Evolutionary conservation across 148 eudicot genomes (phyloP).

Genomic region (Nepenthes mirabilis): DNA sequence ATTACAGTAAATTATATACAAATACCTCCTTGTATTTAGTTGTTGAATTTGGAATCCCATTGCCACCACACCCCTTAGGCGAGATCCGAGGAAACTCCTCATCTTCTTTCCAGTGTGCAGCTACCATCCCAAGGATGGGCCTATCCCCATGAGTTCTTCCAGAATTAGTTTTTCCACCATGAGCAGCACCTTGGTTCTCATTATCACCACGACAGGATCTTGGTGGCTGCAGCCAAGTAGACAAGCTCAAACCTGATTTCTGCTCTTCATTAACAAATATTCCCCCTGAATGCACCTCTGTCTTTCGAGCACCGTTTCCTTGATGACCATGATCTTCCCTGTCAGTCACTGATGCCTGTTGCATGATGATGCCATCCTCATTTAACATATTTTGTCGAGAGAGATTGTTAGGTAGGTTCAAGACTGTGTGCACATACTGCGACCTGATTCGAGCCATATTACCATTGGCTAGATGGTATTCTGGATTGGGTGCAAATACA

Average conservation of each 20-base stretch:
- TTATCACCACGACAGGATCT: constrained; percentile 12
- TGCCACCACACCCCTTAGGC: constrained; percentile 79
- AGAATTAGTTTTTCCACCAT: constrained; percentile 18
- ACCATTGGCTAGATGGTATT: constrained; percentile 8
- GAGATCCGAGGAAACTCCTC: constrained; percentile 32
- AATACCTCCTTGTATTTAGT: constrained; percentile 91
- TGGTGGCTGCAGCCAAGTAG: constrained; percentile 53
- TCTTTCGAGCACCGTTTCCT: constrained; percentile 14
- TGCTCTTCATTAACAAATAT: constrained; percentile 20
- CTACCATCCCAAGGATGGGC: constrained; percentile 74
- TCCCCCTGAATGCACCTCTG: constrained; percentile 10
- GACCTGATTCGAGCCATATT: constrained; percentile 57
- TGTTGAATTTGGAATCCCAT: constrained; percentile 94
- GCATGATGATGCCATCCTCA: constrained; percentile 15
- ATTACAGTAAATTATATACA: neutral
- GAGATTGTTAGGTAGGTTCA: constrained; percentile 33
- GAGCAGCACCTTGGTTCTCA: constrained; percentile 7
- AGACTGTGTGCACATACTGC: constrained; percentile 60
- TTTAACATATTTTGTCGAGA: constrained; percentile 20
- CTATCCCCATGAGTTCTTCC: constrained; percentile 44
- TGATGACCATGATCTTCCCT: constrained; percentile 11
- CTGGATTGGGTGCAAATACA: constrained; percentile 35
- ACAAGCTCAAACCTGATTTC: constrained; percentile 37
- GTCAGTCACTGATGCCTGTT: constrained; percentile 9
- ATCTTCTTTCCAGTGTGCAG: constrained; percentile 67